Percentiles rank a stretch among this genome's conserved stretches.
Conservation (phyloP, 2,329 filamentous ascomycete species). For the Beauveria rudraprayagi region DNA sequence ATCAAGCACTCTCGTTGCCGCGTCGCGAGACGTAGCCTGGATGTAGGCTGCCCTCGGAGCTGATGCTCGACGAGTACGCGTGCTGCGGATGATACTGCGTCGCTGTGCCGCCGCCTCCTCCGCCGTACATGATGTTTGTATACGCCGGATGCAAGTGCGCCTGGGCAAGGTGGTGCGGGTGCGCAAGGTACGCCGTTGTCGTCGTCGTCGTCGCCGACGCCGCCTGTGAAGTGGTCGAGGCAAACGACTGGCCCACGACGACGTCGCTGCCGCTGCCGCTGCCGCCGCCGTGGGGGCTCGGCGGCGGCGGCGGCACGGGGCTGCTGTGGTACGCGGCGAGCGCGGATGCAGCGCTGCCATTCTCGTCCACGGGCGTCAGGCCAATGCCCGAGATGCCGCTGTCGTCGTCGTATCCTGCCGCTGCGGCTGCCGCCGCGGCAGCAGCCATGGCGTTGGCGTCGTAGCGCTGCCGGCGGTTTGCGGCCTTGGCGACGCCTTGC, state of each 20-base stretch:
- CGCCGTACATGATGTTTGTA: not conserved
- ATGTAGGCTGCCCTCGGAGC: conserved; percentile 35
- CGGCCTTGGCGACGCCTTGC: conserved; percentile 59
- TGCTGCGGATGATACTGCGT: conserved; percentile 31
- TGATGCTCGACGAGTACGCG: conserved; percentile 47
- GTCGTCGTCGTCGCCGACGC: not conserved
- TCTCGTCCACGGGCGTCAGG: conserved; percentile 51
- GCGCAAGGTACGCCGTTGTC: not conserved
- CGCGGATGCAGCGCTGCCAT: conserved; percentile 28
- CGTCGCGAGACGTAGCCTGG: conserved; percentile 21
- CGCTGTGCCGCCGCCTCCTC: not conserved
- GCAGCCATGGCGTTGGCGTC: conserved; percentile 25
- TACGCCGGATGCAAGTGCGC: conserved; percentile 1
- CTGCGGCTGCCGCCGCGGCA: conserved; percentile 16
- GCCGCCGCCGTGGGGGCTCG: not conserved
- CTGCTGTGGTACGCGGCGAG: conserved; percentile 1
- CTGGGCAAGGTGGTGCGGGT: not conserved
- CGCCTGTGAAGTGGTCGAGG: not conserved
- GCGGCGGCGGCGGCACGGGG: not conserved
- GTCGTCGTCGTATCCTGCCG: conserved; percentile 55
- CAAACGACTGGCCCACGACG: not conserved
- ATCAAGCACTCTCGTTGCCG: conserved; percentile 17
- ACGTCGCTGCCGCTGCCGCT: not conserved
- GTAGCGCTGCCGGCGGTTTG: conserved; percentile 55
- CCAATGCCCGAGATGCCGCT: conserved; percentile 58